Evolutionary conservation across 441 rosid genomes (phyloP).

Genomic region (Biscutella laevigata): DNA sequence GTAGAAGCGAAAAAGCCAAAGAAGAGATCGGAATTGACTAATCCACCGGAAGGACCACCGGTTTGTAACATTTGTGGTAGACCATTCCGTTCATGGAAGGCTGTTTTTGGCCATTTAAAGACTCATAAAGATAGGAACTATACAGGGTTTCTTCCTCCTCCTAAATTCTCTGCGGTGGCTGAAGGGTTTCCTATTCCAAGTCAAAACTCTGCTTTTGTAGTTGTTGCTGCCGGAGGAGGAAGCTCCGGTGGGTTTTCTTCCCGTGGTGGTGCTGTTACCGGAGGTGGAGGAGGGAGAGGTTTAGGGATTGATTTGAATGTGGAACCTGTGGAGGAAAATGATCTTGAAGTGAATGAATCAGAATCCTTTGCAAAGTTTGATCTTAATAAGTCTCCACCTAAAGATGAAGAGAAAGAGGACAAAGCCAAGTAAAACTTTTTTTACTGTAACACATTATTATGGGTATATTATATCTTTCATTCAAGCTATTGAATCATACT

Average conservation of each 20-base stretch:
- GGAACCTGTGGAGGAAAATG: background rate
- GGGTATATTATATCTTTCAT: no score
- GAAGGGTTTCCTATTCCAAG: background rate
- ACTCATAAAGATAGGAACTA: slow-evolving; percentile 19
- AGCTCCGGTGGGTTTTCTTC: background rate
- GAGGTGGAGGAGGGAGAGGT: background rate
- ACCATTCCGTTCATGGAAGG: slow-evolving; percentile 26
- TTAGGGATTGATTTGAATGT: background rate
- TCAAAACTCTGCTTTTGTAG: background rate
- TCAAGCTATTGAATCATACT: background rate
- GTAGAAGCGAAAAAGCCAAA: background rate
- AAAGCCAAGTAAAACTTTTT: background rate
- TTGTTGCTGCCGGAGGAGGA: background rate
- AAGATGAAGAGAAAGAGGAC: background rate
- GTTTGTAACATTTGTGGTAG: slow-evolving; percentile 22
- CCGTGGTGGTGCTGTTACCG: background rate
- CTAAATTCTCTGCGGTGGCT: background rate
- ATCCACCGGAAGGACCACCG: slow-evolving; percentile 24
- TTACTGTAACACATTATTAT: background rate
- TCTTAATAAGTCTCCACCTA: slow-evolving; percentile 16
- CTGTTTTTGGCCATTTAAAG: slow-evolving; percentile 31
- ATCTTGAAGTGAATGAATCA: background rate
- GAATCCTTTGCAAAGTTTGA: background rate
- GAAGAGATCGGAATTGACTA: slow-evolving; percentile 1
- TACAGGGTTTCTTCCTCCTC: slow-evolving; percentile 21